Percentiles rank a stretch among this genome's conserved stretches.
phyloP scores from a whole-genome alignment of 2,329 filamentous ascomycete species.

The Penicillium sp. region DNA sequence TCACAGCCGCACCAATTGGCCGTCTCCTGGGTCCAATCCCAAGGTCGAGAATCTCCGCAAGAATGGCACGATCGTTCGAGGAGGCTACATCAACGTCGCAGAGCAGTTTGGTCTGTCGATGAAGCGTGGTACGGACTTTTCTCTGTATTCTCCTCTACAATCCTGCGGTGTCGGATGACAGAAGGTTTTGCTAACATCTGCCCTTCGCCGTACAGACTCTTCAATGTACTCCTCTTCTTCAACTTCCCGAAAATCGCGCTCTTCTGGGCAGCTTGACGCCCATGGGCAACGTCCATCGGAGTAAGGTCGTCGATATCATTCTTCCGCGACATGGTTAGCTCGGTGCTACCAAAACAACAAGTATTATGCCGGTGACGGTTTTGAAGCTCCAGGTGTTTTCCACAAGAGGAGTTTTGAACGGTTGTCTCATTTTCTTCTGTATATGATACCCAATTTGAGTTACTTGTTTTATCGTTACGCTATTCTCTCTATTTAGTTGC shows the following conservation, averaged over 20 bases:
- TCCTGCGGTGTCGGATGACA: not conserved
- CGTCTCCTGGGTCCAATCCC: conserved; percentile 33
- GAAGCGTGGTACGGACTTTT: conserved; percentile 37
- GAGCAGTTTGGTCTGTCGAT: conserved; percentile 44
- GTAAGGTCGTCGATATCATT: not conserved
- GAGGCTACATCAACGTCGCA: conserved; percentile 51
- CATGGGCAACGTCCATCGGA: not conserved
- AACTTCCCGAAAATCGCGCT: conserved; percentile 16
- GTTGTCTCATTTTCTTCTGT: not conserved
- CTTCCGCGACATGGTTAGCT: not conserved
- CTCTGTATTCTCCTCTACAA: conserved; percentile 10
- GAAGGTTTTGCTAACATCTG: not conserved
- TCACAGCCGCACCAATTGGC: conserved; percentile 46
- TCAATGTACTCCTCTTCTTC: conserved; percentile 20
- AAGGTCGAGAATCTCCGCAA: conserved; percentile 36
- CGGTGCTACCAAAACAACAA: not conserved
- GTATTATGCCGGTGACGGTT: not conserved
- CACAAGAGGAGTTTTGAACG: not conserved
- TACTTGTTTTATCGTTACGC: not conserved
- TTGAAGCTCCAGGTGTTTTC: not conserved
- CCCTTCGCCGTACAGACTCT: conserved; percentile 3
- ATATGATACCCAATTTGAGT: not conserved
- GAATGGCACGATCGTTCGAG: conserved; percentile 31
- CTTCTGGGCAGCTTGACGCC: conserved; percentile 6
- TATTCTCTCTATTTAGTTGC: not conserved